phyloP scores from a whole-genome alignment of 352 stramenopile genomes.

The Globisporangium recalcitrans region DNA sequence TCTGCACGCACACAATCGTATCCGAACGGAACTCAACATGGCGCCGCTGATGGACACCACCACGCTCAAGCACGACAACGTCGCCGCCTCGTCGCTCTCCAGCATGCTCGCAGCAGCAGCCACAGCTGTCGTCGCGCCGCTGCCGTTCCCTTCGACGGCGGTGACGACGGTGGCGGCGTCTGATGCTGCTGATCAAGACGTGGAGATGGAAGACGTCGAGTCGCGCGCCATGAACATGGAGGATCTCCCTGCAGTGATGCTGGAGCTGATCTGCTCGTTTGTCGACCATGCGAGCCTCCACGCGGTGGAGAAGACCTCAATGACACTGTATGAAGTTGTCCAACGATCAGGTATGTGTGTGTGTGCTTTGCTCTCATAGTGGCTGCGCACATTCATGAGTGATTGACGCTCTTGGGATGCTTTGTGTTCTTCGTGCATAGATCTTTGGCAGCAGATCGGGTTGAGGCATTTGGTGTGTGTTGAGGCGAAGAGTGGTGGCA shows the following conservation, averaged over 20 bases:
- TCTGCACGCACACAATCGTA: background rate
- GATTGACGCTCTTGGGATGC: background rate
- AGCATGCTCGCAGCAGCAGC: conserved; percentile 6
- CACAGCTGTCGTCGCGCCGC: conserved; percentile 5
- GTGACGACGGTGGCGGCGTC: background rate
- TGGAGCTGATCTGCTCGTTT: conserved; percentile 48
- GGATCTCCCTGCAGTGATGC: conserved; percentile 38
- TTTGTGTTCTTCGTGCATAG: conserved; percentile 24
- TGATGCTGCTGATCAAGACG: background rate
- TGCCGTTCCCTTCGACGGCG: conserved; percentile 6
- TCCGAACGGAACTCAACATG: conserved; percentile 2
- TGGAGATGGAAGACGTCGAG: background rate
- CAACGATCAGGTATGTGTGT: conserved; percentile 32
- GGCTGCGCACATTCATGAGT: background rate
- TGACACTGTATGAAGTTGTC: conserved; percentile 26
- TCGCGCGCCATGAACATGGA: conserved; percentile 5
- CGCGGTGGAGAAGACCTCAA: conserved; percentile 38
- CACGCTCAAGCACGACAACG: conserved; percentile 14
- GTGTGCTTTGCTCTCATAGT: conserved; percentile 7
- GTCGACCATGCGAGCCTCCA: conserved; percentile 55
- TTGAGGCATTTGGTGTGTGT: conserved; percentile 24
- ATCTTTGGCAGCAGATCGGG: conserved; percentile 37
- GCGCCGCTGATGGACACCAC: conserved; percentile 17
- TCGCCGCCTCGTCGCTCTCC: conserved; percentile 1
- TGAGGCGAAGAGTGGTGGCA: conserved; percentile 11